These are phyloP conservation scores for Neurospora africana DNA, from an alignment of 495 filamentous ascomycete species.

Conservation along the genomic window DNA sequence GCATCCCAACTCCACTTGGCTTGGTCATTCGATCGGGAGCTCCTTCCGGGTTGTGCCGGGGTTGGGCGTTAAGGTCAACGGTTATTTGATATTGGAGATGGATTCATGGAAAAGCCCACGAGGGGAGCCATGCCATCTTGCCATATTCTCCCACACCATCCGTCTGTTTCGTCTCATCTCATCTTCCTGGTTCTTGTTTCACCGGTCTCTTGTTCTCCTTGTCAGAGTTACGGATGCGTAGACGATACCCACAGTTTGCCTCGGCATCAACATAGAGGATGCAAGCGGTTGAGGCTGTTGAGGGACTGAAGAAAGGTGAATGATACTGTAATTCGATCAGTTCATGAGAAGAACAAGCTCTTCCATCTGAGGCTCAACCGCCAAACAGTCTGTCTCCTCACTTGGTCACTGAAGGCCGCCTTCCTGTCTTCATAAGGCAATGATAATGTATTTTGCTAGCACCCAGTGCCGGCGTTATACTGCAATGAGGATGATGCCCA, in stretches of 20 bases:
- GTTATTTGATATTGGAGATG: neutral
- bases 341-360: too few species aligned
- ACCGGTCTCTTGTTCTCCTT: neutral
- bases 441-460: neutral
- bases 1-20: neutral
- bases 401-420: too few species aligned
- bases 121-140: neutral
- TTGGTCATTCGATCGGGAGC: neutral
- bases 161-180: neutral
- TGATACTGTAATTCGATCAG: neutral
- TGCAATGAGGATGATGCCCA: neutral
- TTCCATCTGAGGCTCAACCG: too few species aligned
- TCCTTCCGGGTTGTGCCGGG: neutral
- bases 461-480: neutral
- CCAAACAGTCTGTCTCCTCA: too few species aligned
- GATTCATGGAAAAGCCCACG: neutral
- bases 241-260: neutral
- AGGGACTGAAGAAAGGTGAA: neutral
- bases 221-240: neutral
- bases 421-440: neutral
- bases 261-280: neutral
- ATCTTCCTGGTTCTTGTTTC: neutral
- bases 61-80: neutral
- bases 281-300: neutral
- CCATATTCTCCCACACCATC: neutral